Conservation (phyloP, 1,284 basidiomycete species). For the Ceratobasidium sp. region DNA sequence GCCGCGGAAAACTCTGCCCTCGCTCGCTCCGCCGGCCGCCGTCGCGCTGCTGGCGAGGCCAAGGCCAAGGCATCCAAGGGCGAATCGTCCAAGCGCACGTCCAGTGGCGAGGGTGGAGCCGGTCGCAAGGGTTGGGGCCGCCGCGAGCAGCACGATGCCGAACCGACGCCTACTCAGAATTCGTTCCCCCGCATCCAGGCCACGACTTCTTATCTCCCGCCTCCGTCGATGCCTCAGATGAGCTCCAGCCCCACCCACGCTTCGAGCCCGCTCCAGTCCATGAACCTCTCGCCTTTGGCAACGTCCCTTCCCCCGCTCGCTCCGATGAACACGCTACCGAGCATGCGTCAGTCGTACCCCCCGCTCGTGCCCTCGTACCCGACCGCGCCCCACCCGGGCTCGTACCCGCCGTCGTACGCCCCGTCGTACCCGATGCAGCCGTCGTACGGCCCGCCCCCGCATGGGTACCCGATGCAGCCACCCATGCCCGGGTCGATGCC, state of each 20-base stretch:
- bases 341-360: constrained; percentile 25
- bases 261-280: not conserved
- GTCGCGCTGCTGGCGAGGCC: not conserved
- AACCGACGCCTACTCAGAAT: constrained; percentile 8
- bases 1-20: constrained; percentile 39
- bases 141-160: not conserved
- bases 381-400: not conserved
- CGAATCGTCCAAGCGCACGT: not conserved
- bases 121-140: constrained; percentile 27
- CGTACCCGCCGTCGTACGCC: constrained; percentile 15
- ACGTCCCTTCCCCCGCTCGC: constrained; percentile 8
- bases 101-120: not conserved
- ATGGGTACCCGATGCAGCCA: constrained; percentile 4
- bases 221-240: not conserved
- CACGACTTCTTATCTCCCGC: not conserved
- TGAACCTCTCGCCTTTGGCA: not conserved
- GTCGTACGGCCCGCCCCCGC: not conserved
- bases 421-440: constrained; percentile 11
- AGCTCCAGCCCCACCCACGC: not conserved
- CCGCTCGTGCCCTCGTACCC: constrained; percentile 17
- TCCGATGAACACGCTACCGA: constrained; percentile 15
- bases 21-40: constrained; percentile 25
- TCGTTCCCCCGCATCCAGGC: constrained; percentile 8
- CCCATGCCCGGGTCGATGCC: not conserved
- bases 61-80: constrained; percentile 1